These are phyloP conservation scores for Hypomontagnella monticulosa DNA, from an alignment of 495 filamentous ascomycete species.

Conservation along the genomic window DNA sequence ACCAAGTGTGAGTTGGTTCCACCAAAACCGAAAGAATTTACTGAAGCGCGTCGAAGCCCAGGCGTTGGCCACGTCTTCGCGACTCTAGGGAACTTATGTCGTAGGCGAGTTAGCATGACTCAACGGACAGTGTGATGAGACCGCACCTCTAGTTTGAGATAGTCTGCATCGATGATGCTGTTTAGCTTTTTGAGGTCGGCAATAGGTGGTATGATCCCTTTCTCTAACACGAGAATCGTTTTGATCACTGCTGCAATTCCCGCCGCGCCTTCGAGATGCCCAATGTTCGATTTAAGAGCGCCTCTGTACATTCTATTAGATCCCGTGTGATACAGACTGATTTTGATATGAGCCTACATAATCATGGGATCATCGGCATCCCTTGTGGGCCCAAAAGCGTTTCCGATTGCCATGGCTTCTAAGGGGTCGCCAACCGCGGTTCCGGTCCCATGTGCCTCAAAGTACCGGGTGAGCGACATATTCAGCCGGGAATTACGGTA, in stretches of 20 bases:
- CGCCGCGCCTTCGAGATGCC: conserved; percentile 59
- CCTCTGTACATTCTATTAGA: too few relatives aligned
- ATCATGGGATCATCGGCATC: too few relatives aligned
- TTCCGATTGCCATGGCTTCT: conserved; percentile 39
- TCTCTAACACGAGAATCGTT: conserved; percentile 54
- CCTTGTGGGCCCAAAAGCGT: neutral
- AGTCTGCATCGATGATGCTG: conserved; percentile 43
- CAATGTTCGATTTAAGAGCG: conserved; percentile 62
- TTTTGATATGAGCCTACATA: too few relatives aligned
- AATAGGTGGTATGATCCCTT: conserved; percentile 51
- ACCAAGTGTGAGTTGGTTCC: conserved; percentile 66
- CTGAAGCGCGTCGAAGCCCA: conserved; percentile 51
- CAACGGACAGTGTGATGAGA: too few relatives aligned
- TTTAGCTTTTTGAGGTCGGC: conserved; percentile 57
- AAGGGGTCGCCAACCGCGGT: conserved; percentile 58
- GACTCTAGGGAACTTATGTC: conserved; percentile 35
- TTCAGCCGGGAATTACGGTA: conserved; percentile 59
- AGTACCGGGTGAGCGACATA: conserved; percentile 51
- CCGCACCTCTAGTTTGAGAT: conserved; percentile 24
- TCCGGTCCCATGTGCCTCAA: conserved; percentile 64
- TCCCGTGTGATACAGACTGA: too few relatives aligned
- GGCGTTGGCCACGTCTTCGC: conserved; percentile 35
- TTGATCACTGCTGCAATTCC: conserved; percentile 64
- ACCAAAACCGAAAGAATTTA: conserved; percentile 68
- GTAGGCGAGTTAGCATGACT: too few relatives aligned